Percentiles rank a stretch among this genome's conserved stretches.
Conservation (phyloP, 176 grass and related monocot species). For the Oryza officinalis region DNA sequence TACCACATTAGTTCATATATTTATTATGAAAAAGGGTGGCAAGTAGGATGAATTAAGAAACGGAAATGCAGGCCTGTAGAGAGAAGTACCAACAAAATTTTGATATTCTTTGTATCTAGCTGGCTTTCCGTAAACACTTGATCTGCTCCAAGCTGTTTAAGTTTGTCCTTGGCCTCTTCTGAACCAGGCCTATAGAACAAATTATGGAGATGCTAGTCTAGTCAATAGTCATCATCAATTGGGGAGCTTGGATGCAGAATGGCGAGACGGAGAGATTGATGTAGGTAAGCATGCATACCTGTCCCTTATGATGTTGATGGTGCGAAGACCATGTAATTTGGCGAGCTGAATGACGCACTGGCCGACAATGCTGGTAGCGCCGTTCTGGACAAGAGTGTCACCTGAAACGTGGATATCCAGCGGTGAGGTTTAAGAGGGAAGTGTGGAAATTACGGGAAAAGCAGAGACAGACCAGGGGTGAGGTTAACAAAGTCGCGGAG, state of each 20-base stretch:
- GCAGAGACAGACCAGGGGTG: slow-evolving; percentile 49
- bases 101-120: slow-evolving; percentile 77
- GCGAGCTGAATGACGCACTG: slow-evolving; percentile 88
- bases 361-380: slow-evolving; percentile 84
- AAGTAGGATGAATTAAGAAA: neutral
- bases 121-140: slow-evolving; percentile 23
- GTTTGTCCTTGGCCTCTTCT: neutral
- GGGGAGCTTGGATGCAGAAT: neutral
- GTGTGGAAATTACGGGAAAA: neutral
- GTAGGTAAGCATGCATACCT: slow-evolving; percentile 33
- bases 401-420: slow-evolving; percentile 26
- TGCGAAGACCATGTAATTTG: slow-evolving; percentile 58
- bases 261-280: neutral
- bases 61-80: neutral
- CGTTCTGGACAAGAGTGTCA: slow-evolving; percentile 87
- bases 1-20: neutral
- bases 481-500: slow-evolving; percentile 74
- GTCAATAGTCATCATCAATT: neutral
- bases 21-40: neutral
- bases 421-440: neutral
- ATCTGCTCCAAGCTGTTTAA: neutral
- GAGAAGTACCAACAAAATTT: slow-evolving; percentile 71
- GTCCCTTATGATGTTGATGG: slow-evolving; percentile 91
- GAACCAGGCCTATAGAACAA: neutral
- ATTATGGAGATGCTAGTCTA: neutral